Evolutionary conservation across 768 basidiomycete genomes (phyloP).

Genomic region (Russula sp.): DNA sequence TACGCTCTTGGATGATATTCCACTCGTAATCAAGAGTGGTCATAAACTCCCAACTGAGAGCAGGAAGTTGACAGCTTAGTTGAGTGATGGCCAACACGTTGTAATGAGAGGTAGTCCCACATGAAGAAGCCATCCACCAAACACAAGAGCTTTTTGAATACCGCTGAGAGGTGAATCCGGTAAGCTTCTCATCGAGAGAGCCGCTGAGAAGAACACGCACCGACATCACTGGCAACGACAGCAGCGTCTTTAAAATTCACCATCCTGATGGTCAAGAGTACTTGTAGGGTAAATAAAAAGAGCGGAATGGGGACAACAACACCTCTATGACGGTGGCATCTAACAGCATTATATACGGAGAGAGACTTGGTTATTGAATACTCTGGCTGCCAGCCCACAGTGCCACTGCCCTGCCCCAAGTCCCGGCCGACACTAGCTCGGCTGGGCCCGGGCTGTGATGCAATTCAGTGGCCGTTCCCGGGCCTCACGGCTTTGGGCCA

Average conservation of each 20-base stretch:
- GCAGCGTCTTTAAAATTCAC: neutral
- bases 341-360: too few relatives aligned
- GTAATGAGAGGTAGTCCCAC: neutral
- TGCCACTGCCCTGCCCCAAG: too few relatives aligned
- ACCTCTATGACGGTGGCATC: neutral
- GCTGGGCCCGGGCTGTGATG: too few relatives aligned
- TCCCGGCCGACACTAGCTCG: too few relatives aligned
- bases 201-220: neutral
- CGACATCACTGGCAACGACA: neutral
- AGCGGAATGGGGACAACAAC: neutral
- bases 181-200: neutral
- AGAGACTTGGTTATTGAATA: too few relatives aligned
- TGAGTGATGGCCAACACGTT: too few relatives aligned
- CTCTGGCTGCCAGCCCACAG: too few relatives aligned
- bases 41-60: conserved; percentile 3
- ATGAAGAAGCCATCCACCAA: neutral
- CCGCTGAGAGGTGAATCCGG: neutral
- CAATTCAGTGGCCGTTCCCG: too few relatives aligned
- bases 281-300: neutral
- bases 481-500: too few relatives aligned
- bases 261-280: neutral
- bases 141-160: neutral
- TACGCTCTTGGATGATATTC: neutral
- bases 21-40: neutral
- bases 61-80: neutral